These are phyloP conservation scores for Beta macrorhiza DNA, from an alignment of 179 eudicot species.

Conservation along the genomic window DNA sequence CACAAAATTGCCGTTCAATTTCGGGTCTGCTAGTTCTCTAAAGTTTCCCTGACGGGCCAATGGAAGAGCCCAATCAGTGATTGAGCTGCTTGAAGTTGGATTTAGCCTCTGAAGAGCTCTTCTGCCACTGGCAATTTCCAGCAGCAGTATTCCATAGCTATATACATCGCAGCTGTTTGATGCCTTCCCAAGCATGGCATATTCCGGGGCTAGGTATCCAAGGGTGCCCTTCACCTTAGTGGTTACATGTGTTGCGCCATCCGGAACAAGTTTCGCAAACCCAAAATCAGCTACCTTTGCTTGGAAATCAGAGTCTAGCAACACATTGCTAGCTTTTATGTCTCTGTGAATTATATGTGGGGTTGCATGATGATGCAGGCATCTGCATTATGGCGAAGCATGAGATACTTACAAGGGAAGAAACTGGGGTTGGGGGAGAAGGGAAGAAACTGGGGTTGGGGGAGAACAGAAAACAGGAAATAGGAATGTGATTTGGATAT, in stretches of 20 bases:
- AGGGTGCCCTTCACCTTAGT: constrained; percentile 75
- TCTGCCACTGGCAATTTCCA: constrained; percentile 78
- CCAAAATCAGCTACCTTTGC: constrained; percentile 98
- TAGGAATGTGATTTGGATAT: background rate
- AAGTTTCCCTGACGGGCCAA: constrained; percentile 56
- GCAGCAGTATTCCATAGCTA: constrained; percentile 83
- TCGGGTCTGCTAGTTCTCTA: constrained; percentile 66
- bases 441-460: background rate
- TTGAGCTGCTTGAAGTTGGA: constrained; percentile 41
- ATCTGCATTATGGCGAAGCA: constrained; percentile 41
- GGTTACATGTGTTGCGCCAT: constrained; percentile 77
- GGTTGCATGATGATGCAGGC: constrained; percentile 78
- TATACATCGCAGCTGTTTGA: constrained; percentile 89
- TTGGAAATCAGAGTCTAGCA: constrained; percentile 75
- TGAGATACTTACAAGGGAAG: background rate
- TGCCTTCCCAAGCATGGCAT: constrained; percentile 79
- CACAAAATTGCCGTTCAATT: constrained; percentile 54
- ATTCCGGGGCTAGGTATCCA: constrained; percentile 89
- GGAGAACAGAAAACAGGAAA: background rate
- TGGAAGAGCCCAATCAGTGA: constrained; percentile 79
- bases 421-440: background rate
- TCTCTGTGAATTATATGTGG: constrained; percentile 94
- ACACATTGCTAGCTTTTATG: constrained; percentile 83
- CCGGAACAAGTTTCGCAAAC: constrained; percentile 78
- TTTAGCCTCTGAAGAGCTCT: constrained; percentile 65